Evolutionary conservation across 352 stramenopile species (phyloP).

Genomic region (Phytophthora crassamura): DNA sequence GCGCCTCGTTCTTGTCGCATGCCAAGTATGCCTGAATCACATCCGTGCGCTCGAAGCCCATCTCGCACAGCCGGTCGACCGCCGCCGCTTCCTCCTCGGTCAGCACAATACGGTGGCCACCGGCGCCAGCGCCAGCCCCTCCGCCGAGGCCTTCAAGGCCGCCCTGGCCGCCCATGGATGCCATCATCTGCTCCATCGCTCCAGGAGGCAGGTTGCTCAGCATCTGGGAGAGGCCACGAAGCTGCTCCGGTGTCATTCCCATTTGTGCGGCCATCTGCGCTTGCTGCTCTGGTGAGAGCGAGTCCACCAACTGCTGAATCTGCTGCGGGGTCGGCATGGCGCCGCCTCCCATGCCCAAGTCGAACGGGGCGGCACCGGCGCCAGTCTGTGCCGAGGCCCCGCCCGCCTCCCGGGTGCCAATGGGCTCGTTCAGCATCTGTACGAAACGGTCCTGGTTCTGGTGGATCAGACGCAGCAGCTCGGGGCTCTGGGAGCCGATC

Average conservation of each 20-base stretch:
- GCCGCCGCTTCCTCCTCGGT: conserved; percentile 81
- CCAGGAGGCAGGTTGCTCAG: conserved; percentile 83
- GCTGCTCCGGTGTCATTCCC: conserved; percentile 86
- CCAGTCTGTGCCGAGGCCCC: conserved; percentile 29
- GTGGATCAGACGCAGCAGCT: conserved; percentile 86
- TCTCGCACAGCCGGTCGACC: conserved; percentile 79
- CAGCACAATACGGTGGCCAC: conserved; percentile 75
- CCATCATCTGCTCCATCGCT: conserved; percentile 90
- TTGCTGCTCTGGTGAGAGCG: conserved; percentile 78
- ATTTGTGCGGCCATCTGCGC: conserved; percentile 86
- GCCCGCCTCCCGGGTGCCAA: conserved; percentile 54
- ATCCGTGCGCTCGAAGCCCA: conserved; percentile 92
- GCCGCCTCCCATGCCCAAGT: conserved; percentile 51
- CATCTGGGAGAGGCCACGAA: conserved; percentile 88
- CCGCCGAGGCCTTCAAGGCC: conserved; percentile 54
- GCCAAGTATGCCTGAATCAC: conserved; percentile 98
- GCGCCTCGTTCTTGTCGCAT: conserved; percentile 99
- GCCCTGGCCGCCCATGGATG: conserved; percentile 69
- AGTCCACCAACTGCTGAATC: conserved; percentile 85
- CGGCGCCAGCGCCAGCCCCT: conserved; percentile 38
- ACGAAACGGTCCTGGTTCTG: conserved; percentile 90
- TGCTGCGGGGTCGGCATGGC: conserved; percentile 83
- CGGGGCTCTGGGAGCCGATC: conserved; percentile 84
- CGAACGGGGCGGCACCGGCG: conserved; percentile 53
- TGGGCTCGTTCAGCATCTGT: conserved; percentile 89